Conservation (phyloP, 2,329 filamentous ascomycete genomes). For the Claviceps capensis region DNA sequence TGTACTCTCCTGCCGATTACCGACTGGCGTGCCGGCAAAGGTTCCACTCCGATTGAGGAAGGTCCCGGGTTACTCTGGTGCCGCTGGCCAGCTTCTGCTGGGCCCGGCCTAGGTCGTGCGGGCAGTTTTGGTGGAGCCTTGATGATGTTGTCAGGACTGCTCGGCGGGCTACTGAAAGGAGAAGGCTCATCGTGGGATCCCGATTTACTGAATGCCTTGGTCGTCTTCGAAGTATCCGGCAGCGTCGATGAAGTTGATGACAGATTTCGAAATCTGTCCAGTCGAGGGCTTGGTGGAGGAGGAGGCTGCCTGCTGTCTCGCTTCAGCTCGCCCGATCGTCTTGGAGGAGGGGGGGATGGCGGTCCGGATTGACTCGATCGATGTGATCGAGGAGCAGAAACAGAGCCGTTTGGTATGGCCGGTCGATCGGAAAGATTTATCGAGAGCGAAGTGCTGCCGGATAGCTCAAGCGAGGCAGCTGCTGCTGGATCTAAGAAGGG, state of each 20-base stretch:
- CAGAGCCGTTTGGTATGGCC: conserved; percentile 34
- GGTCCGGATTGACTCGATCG: conserved; percentile 33
- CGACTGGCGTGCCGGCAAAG: conserved; percentile 38
- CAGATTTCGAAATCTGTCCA: conserved; percentile 46
- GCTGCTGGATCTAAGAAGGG: conserved; percentile 35
- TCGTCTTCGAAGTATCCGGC: conserved; percentile 8
- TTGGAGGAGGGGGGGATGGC: conserved; percentile 49
- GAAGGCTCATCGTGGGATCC: conserved; percentile 38
- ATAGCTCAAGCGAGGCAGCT: conserved; percentile 25
- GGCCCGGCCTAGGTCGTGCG: conserved; percentile 32
- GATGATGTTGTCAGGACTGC: conserved; percentile 47
- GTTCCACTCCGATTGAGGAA: conserved; percentile 26
- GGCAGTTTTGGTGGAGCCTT: conserved; percentile 36
- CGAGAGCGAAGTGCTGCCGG: conserved; percentile 28
- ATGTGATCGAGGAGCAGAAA: conserved; percentile 27
- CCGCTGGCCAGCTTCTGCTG: conserved; percentile 11
- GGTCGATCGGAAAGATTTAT: conserved; percentile 43
- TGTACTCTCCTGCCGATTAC: conserved; percentile 30
- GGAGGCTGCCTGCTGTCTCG: conserved; percentile 31
- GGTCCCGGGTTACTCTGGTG: conserved; percentile 11
- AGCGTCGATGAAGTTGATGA: conserved; percentile 9
- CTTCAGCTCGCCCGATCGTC: conserved; percentile 45
- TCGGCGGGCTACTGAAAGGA: conserved; percentile 77
- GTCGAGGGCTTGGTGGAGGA: conserved; percentile 68
- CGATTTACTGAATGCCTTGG: conserved; percentile 6